Percentiles rank a stretch among this genome's conserved stretches.
Conservation (phyloP, 1,284 basidiomycete genomes). For the Malassezia slooffiae region DNA sequence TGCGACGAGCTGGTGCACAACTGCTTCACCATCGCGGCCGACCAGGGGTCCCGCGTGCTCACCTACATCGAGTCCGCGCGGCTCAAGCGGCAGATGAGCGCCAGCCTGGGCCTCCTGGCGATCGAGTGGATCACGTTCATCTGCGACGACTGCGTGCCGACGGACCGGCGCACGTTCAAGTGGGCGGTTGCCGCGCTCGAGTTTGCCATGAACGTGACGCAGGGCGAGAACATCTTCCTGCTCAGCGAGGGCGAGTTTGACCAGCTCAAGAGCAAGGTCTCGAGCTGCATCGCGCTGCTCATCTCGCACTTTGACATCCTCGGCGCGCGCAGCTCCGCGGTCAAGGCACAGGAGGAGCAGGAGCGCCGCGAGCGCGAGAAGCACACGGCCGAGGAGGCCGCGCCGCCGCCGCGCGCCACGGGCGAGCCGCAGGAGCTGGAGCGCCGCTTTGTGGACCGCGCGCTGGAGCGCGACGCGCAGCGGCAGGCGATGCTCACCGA, state of each 20-base stretch:
- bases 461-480: conserved; percentile 33
- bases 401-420: conserved; percentile 19
- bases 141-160: conserved; percentile 92
- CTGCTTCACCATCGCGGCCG: conserved; percentile 91
- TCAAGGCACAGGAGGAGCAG: conserved; percentile 38
- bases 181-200: conserved; percentile 96
- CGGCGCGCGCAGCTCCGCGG: conserved; percentile 39
- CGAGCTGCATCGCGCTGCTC: conserved; percentile 86
- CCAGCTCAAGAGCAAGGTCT: conserved; percentile 78
- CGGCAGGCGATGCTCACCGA: conserved; percentile 33
- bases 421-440: conserved; percentile 29
- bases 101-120: conserved; percentile 33
- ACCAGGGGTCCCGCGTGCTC: conserved; percentile 51
- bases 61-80: conserved; percentile 41
- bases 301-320: conserved; percentile 94
- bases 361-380: conserved; percentile 33
- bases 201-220: conserved; percentile 80
- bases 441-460: conserved; percentile 30
- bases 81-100: conserved; percentile 34
- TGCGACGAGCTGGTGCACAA: conserved; percentile 70
- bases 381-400: conserved; percentile 44
- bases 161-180: conserved; percentile 90
- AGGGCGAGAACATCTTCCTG: conserved; percentile 71
- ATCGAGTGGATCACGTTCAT: conserved; percentile 86
- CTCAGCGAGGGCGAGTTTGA: conserved; percentile 69